Evolutionary conservation across 2,329 filamentous ascomycete genomes (phyloP), one percentile per base, ranked within the genome.

Genomic region (Aspergillus transmontanensis): DNA sequence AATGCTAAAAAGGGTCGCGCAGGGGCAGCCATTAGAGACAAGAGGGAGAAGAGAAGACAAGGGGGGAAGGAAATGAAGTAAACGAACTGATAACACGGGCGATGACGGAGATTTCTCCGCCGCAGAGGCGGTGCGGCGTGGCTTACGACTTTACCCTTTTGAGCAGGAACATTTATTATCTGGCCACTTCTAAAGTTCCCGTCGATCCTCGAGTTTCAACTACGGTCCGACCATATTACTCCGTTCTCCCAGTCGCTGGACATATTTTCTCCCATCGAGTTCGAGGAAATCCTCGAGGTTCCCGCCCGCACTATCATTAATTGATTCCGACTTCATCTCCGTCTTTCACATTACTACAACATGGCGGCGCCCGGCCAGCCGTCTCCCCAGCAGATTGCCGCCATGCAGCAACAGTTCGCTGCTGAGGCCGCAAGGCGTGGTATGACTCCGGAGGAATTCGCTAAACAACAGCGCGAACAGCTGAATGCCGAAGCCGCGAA

Each of bases 401-500:
- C 86, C 61, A 95, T 97, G 85, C 92, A 96, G 78, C 87, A 89
- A 71, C 90, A 95, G 79, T 82, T 97, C 51, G 90, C 90, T 56
- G 86, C 87, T 57, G 94, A 97, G 79, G 94, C 94, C 56, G 85
- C 91, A 73, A 93, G 91, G 80, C 87, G 89, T 67, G 94, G 94
- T 76, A 89, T 98, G 86, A 88, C 90, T 7, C 89, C 95, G 0
- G 92, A 90, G 51, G 85, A 97, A 78, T 97, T 96, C 76, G 86
- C 96, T 73, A 88, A 90, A 80, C 78, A 81, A 71, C 81, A 83
- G 69, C 77, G 80, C 34, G 79, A 82, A 67, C 78, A 81, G 58
- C 72, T 83, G 56, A 73, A 76, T 51, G 73, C 78, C 28, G 81
- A 83, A 61, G 81, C 81, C 23, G 76, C 83, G 76, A 81, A 87